Base-by-base conservation (phyloP, 2,329 filamentous ascomycete species). In the Hypoxylon sp. region DNA sequence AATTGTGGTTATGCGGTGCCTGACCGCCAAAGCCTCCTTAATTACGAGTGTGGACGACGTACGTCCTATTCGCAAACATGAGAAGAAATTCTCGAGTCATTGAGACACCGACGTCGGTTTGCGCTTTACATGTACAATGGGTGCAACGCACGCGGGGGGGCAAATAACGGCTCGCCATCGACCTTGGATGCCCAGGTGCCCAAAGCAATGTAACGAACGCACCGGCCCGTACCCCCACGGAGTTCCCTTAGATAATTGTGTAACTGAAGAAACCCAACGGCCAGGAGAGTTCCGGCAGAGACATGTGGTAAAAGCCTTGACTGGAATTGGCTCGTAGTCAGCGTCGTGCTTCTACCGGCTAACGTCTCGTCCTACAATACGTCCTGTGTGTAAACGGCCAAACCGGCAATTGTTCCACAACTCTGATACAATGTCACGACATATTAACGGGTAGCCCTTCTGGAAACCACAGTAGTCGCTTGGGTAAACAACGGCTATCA, bases 21-120 rank as follows among this genome's bases (percentile, higher is more conserved):
- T 69, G 63, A 63, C 67, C 49, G 63, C 55, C 50, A 63, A 57
- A 60, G 63, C 36, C 21, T 59, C 57, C 56, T 48, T 60, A 51
- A 52, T 62, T 55, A 57, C 59, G 56, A 43, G 28, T 34, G 21
- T 60, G 25, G 52, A 25, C 34, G 32, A 38, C 28, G 45, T 17
- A 46, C 10, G 13, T 30, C 30, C 6, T 23, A 3, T 28, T 49
- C 17, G 28, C 53, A 56, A 46, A 43, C 21, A 19, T 32, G 13
- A 36, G 13, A 17, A 59, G 11, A 28, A 19, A 23, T 25, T 36
- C 48, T 25, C 17, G 5, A 34, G 48, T 51, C 28, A 10, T 21
- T 34, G 13, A 28, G 14, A 51, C 38, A 59, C 48, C 50, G 57
- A 48, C 50, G 56, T 53, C 41, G 55, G 30, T 38, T 38, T 55